phyloP scores from a whole-genome alignment of 495 filamentous ascomycete species.

The Tuber calosporum region DNA sequence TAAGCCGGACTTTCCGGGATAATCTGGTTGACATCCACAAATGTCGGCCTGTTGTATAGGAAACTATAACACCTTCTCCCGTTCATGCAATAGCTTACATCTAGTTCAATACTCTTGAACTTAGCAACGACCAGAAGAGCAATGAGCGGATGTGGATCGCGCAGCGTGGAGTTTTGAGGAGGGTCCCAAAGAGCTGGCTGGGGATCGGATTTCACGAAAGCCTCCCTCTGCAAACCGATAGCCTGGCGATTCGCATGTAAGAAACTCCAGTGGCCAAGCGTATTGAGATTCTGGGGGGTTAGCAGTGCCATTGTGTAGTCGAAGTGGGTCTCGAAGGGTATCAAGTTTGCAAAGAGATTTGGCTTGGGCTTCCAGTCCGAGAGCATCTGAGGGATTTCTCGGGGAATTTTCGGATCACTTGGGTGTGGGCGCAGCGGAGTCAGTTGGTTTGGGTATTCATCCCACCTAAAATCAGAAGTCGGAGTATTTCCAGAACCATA shows the following conservation, averaged over 20 bases:
- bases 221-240: background rate
- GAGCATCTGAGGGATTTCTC: background rate
- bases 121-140: constrained; percentile 19
- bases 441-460: constrained; percentile 8
- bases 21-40: background rate
- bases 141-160: constrained; percentile 33
- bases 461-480: constrained; percentile 17
- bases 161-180: constrained; percentile 16
- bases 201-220: background rate
- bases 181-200: constrained; percentile 10
- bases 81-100: constrained; percentile 24
- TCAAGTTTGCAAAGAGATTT: constrained; percentile 22
- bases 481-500: constrained; percentile 37
- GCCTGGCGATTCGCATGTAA: background rate
- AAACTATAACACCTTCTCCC: constrained; percentile 26
- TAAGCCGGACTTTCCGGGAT: background rate
- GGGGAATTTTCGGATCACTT: constrained; percentile 2
- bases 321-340: constrained; percentile 23
- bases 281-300: constrained; percentile 5
- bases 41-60: constrained; percentile 16
- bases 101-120: constrained; percentile 18
- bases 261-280: background rate
- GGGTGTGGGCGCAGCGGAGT: constrained; percentile 15
- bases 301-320: constrained; percentile 22
- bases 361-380: constrained; percentile 10